phyloP scores from a whole-genome alignment of 441 rosid genomes.

The Jatropha podagrica region DNA sequence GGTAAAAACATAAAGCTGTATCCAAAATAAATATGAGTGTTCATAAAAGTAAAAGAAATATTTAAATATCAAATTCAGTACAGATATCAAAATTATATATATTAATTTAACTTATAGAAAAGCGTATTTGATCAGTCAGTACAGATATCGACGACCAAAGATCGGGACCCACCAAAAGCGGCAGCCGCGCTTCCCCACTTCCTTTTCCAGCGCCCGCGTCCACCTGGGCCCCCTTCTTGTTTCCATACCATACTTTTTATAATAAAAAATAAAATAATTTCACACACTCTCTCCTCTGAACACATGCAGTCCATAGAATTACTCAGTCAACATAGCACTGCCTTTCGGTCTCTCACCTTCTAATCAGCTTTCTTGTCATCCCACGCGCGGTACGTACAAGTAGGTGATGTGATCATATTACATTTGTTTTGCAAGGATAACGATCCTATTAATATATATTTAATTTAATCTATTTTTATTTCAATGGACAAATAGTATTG shows the following conservation, averaged over 20 bases:
- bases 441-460: no score
- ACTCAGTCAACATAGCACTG: constrained; percentile 19
- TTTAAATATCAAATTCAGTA: no score
- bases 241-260: not conserved
- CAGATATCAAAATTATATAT: no score
- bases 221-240: constrained; percentile 37
- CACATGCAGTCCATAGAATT: constrained; percentile 25
- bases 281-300: not conserved
- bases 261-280: not conserved
- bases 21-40: no score
- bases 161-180: constrained; percentile 41
- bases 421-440: no score
- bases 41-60: no score
- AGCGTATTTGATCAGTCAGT: no score
- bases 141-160: constrained; percentile 31
- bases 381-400: not conserved
- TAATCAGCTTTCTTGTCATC: not conserved
- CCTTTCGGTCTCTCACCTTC: constrained; percentile 9
- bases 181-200: constrained; percentile 48
- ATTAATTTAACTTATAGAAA: no score
- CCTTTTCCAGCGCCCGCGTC: constrained; percentile 29
- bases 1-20: no score
- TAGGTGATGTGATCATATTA: no score
- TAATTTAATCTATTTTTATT: no score
- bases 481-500: no score